phyloP scores from a whole-genome alignment of 805 yeast species.

The Ogataea allantospora region DNA sequence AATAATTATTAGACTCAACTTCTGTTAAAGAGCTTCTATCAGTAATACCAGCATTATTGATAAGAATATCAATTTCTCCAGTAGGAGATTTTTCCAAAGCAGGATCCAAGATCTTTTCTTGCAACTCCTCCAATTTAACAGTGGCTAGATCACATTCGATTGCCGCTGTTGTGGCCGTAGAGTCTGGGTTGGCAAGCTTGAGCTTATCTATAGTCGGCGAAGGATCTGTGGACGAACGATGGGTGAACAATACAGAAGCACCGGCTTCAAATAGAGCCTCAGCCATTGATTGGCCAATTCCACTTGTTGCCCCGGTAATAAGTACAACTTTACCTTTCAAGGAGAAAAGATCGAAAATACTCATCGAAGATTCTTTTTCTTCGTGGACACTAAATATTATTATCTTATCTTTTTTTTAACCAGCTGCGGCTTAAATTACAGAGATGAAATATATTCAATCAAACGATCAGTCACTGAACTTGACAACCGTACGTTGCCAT shows the following conservation, averaged over 20 bases:
- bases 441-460: slow-evolving; percentile 18
- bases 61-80: slow-evolving; percentile 32
- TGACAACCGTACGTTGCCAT: slow-evolving; percentile 16
- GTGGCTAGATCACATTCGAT: slow-evolving; percentile 30
- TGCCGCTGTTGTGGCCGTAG: slow-evolving; percentile 24
- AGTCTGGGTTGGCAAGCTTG: slow-evolving; percentile 26
- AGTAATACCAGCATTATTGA: slow-evolving; percentile 38
- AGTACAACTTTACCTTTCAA: slow-evolving; percentile 40
- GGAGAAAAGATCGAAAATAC: slow-evolving; percentile 31
- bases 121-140: slow-evolving; percentile 30
- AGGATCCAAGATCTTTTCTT: slow-evolving; percentile 29
- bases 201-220: slow-evolving; percentile 29
- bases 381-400: background rate
- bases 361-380: background rate
- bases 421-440: background rate
- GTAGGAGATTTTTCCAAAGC: slow-evolving; percentile 32
- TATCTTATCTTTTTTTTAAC: background rate
- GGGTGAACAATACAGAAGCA: slow-evolving; percentile 38
- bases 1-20: slow-evolving; percentile 39
- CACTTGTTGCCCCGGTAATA: slow-evolving; percentile 53
- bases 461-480: slow-evolving; percentile 1
- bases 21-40: slow-evolving; percentile 34
- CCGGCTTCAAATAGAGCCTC: slow-evolving; percentile 51
- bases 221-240: slow-evolving; percentile 35
- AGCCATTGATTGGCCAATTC: slow-evolving; percentile 54